Conservation (phyloP, 768 basidiomycete species). For the Calocybe cyanea region DNA sequence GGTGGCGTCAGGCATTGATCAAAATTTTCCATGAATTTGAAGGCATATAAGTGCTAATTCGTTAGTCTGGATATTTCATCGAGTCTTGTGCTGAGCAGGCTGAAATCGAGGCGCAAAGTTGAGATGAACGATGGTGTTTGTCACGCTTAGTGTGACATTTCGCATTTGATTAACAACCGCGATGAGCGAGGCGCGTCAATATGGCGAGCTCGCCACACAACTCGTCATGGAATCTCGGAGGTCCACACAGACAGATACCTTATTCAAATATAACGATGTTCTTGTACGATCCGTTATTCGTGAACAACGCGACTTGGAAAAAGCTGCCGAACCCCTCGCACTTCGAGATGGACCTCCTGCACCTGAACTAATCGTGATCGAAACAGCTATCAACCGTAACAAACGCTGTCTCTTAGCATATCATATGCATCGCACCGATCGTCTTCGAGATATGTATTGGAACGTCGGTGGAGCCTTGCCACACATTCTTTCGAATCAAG, state of each 20-base stretch:
- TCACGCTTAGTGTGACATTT: constrained; percentile 2
- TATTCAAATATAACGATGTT: constrained; percentile 89
- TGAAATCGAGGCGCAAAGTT: too few relatives aligned
- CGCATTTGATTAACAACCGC: constrained; percentile 13
- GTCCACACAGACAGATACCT: constrained; percentile 76
- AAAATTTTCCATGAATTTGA: too few relatives aligned
- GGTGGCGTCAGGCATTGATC: too few relatives aligned
- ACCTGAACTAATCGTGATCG: constrained; percentile 74
- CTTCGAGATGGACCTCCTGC: constrained; percentile 40
- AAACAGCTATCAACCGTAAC: constrained; percentile 87
- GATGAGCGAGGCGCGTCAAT: constrained; percentile 61
- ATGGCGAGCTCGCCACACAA: constrained; percentile 83
- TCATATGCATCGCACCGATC: constrained; percentile 81
- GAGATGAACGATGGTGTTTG: too few relatives aligned
- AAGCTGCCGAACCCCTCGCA: constrained; percentile 38
- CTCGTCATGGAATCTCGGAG: constrained; percentile 85
- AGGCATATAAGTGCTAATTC: too few relatives aligned
- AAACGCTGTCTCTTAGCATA: constrained; percentile 96
- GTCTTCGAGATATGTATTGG: constrained; percentile 89
- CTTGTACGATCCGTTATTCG: constrained; percentile 84
- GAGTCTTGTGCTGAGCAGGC: too few relatives aligned
- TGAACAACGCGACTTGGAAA: constrained; percentile 88
- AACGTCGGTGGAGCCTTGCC: constrained; percentile 81
- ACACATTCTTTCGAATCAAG: constrained; percentile 65
- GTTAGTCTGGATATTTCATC: too few relatives aligned